Evolutionary conservation across 768 basidiomycete species (phyloP), one percentile per base, ranked within the genome.

Genomic region (Suillus ampliporus): DNA sequence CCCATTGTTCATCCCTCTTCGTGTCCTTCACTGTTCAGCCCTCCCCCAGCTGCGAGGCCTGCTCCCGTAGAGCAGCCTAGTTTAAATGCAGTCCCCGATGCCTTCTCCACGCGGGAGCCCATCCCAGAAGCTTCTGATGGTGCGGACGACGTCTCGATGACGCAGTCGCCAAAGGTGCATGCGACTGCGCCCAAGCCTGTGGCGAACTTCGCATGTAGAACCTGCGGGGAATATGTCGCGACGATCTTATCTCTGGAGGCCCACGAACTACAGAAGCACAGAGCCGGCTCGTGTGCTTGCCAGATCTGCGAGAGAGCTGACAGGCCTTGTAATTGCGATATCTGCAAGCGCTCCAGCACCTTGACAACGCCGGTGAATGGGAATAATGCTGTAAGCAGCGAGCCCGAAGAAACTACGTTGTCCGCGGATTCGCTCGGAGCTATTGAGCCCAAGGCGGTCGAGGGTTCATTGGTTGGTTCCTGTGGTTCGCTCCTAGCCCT

Each of bases 311-410:
- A 56, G 23, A 61, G 61, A 19, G 61, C 57, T 23, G 57, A 17
- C 14, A 19, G 15, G 14, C 26, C 65, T 43, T 60, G 44, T 23
- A 2, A 11, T 4, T 60, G 68, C 40, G 5, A 31, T 5, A 59
- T 57, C 28, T 70, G 71, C 28, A 53, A 46, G 35, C 66, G 44
- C 35, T 9, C 53, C 15, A 15, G 15, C 37, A 23, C 53, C 13
- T 37, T 2, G 31, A 10, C 51, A 21, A n/a, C 4, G n/a, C n/a
- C 9, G 53, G 34, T 23, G 53, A 17, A 54, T 38, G 53, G 38
- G 35, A 23, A 34, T 51, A 11, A 11, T 51, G 50, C 11, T 26
- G 21, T 54, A 37, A 54, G 15, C 37, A 7, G 23, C 35, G 53
- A 23, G 23, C 37, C 9, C 23, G 35, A 38, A 17, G 35, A 26